Evolutionary conservation across 2,329 filamentous ascomycete species (phyloP), one percentile per base, ranked within the genome.

Genomic region (Penicillium sp.): DNA sequence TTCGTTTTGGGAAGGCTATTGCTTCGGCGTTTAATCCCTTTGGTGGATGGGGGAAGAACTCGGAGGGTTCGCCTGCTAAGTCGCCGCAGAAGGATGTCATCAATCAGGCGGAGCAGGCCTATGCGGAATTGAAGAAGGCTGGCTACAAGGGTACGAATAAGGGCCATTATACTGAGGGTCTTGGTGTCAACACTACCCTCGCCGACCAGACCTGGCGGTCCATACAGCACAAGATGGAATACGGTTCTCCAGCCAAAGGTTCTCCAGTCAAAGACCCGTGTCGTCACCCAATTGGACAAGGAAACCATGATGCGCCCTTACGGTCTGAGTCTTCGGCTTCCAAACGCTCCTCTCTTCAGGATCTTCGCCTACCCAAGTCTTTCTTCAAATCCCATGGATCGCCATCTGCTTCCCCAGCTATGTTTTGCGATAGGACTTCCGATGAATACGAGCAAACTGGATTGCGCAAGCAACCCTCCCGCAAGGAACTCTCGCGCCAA

Each of bases 401-500:
- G 2, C 67, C 63, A 5, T 49, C 61, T 17, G 57, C 59, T 6
- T 47, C 61, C 4, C 31, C 49, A 13, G 50, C 49, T 17, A 35
- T 51, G 13, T 51, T 49, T 21, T 52, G 46, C 33, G 57, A 57
- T 22, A 54, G 54, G 6, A 54, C 53, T 13, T 58, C 60, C 2
- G 59, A 64, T 22, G 60, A 67, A 13, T 50, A 56, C 8, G 63
- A 63, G 10, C 49, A 43, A 4, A 51, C 52, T 7, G 60, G 59
- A 15, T 61, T 78, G 31, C 73, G 72, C 50, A 72, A 70, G 35
- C 71, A 75, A 22, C 72, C 73, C 3, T 80, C 77, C 2, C 77
- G 76, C 58, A 77, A 75, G 56, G 80, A 83, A 45, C 65, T 83
- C 6, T 70, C 75, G 43, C 77, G 75, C 57, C 77, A 82, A 57